These are phyloP conservation scores for Thamnidium elegans DNA, from an alignment of 192 early-diverging fungal species.

Conservation along the genomic window DNA sequence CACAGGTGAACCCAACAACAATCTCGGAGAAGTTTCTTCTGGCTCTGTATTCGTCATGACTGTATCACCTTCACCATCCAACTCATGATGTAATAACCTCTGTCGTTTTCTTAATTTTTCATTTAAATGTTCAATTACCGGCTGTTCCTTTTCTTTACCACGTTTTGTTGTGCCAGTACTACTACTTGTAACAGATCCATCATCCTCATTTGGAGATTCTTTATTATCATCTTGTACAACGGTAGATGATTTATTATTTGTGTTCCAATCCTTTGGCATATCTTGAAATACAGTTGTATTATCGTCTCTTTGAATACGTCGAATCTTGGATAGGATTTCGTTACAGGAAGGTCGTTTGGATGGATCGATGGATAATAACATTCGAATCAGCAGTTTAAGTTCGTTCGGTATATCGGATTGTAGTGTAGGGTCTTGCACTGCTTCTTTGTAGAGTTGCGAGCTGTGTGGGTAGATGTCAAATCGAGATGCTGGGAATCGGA, in stretches of 20 bases:
- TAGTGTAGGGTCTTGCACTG: not conserved
- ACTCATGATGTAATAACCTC: no score
- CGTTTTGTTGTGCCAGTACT: no score
- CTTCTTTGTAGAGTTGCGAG: not conserved
- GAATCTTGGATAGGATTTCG: conserved; percentile 51
- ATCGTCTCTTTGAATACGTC: not conserved
- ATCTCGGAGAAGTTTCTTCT: not conserved
- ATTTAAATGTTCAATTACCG: no score
- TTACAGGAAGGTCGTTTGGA: conserved; percentile 58
- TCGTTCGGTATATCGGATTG: conserved; percentile 50
- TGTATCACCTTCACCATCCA: not conserved
- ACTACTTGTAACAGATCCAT: no score
- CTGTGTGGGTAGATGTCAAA: conserved; percentile 2
- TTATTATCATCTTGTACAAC: not conserved
- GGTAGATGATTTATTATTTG: not conserved
- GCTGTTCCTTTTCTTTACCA: no score
- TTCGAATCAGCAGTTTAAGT: conserved; percentile 54
- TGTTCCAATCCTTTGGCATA: conserved; percentile 1
- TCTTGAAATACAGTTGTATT: not conserved
- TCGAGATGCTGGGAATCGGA: conserved; percentile 38
- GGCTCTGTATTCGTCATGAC: not conserved
- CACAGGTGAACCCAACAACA: not conserved
- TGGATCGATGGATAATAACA: conserved; percentile 52
- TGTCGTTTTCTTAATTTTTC: no score
- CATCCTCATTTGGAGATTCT: not conserved